A percentile compares a stretch with the other conserved stretches of the same genome.
Evolutionary conservation across 2,329 filamentous ascomycete species (phyloP).

Genomic region (Diaporthe sp.): DNA sequence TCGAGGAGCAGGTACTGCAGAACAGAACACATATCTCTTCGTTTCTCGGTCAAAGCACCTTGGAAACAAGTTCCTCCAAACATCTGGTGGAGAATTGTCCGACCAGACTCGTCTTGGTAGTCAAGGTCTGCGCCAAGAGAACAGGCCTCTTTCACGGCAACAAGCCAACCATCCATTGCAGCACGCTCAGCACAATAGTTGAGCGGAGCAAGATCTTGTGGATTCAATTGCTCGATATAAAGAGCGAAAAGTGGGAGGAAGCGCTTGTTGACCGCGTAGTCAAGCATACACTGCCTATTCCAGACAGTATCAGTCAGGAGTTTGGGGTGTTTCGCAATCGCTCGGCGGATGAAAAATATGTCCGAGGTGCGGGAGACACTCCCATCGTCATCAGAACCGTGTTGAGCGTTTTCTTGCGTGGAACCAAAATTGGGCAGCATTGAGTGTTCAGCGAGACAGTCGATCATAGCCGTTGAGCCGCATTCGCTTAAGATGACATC

Average conservation of each 20-base stretch:
- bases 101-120: not conserved
- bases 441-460: not conserved
- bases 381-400: not conserved
- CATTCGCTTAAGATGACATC: not conserved
- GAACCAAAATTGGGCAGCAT: fast-evolving
- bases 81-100: not conserved
- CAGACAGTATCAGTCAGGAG: not conserved
- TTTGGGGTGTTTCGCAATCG: not conserved
- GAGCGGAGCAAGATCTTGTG: not conserved
- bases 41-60: no score
- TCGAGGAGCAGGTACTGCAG: not conserved
- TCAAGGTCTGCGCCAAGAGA: not conserved
- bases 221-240: not conserved
- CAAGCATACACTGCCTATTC: not conserved
- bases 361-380: not conserved
- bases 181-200: not conserved
- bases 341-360: not conserved
- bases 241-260: not conserved
- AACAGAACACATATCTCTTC: not conserved
- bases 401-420: not conserved
- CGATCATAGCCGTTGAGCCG: not conserved
- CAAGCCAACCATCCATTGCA: not conserved
- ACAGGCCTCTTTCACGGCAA: not conserved
- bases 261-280: not conserved
- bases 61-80: no score